Conservation (phyloP, 306 rosid genomes). For the Glycine soja region DNA sequence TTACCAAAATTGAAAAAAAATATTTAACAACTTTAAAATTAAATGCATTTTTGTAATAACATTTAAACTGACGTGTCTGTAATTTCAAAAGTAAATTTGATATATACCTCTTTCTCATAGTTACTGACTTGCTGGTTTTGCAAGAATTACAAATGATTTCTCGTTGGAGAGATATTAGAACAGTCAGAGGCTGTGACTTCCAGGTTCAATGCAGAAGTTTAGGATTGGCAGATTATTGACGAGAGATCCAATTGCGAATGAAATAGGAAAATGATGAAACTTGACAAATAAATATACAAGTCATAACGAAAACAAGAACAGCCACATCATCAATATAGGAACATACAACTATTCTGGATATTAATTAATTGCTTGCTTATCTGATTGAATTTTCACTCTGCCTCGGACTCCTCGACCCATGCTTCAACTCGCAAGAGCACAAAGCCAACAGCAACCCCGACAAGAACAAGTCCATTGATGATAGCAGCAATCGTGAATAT, state of each 20-base stretch:
- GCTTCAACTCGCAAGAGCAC: slow-evolving; percentile 54
- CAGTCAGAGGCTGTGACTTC: not conserved
- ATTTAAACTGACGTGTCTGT: not conserved
- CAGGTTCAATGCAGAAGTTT: not conserved
- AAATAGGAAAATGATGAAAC: slow-evolving; percentile 14
- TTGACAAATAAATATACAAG: not conserved
- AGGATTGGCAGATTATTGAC: not conserved
- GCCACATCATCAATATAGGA: slow-evolving; percentile 3
- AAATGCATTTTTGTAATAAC: no score
- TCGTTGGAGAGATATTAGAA: not conserved
- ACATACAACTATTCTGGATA: slow-evolving; percentile 14
- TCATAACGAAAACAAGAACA: slow-evolving; percentile 13
- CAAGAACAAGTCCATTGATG: slow-evolving; percentile 48
- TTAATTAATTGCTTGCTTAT: not conserved
- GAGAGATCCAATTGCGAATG: not conserved
- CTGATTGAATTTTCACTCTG: slow-evolving; percentile 32
- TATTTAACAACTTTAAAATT: no score
- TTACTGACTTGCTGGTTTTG: not conserved
- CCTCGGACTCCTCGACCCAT: slow-evolving; percentile 43
- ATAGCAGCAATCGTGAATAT: slow-evolving; percentile 47
- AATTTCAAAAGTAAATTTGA: not conserved
- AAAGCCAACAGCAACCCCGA: slow-evolving; percentile 55
- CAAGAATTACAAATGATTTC: not conserved
- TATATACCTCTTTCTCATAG: not conserved
- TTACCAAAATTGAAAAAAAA: no score